A percentile compares a stretch with the other conserved stretches of the same genome.
Evolutionary conservation across 306 rosid species (phyloP).

Genomic region (Lablab purpureus): DNA sequence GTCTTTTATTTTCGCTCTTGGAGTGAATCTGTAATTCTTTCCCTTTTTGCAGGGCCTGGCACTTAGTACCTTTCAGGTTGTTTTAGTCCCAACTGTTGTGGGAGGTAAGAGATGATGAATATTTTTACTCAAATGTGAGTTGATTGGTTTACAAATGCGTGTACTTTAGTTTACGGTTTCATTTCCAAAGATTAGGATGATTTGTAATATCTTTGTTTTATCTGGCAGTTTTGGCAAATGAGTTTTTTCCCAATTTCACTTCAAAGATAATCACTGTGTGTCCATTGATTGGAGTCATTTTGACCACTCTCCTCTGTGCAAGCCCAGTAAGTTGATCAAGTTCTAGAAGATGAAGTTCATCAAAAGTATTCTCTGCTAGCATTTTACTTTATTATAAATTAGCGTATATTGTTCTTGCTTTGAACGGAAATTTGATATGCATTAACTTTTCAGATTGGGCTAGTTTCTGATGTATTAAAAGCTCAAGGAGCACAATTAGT

Average conservation of each 20-base stretch:
- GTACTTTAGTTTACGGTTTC: slow-evolving; percentile 34
- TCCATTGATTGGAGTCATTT: slow-evolving; percentile 89
- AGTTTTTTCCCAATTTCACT: slow-evolving; percentile 91
- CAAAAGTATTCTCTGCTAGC: slow-evolving; percentile 8
- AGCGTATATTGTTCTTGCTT: slow-evolving; percentile 25
- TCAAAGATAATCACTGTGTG: slow-evolving; percentile 78
- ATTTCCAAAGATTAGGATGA: slow-evolving; percentile 20
- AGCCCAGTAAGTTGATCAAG: slow-evolving; percentile 76
- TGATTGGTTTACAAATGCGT: slow-evolving; percentile 17
- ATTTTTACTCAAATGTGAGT: slow-evolving; percentile 26
- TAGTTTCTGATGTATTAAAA: slow-evolving; percentile 84
- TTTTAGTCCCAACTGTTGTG: slow-evolving; percentile 81
- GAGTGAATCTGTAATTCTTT: slow-evolving; percentile 15
- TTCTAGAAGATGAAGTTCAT: slow-evolving; percentile 10
- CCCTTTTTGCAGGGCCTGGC: slow-evolving; percentile 76
- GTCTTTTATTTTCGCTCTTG: slow-evolving; percentile 32
- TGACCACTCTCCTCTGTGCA: slow-evolving; percentile 93
- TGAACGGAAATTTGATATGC: slow-evolving; percentile 33
- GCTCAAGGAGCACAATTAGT: slow-evolving; percentile 83
- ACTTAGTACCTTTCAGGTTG: slow-evolving; percentile 96
- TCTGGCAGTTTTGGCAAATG: slow-evolving; percentile 86
- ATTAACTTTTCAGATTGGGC: slow-evolving; percentile 77
- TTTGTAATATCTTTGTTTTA: slow-evolving; percentile 44
- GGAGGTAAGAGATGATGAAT: slow-evolving; percentile 76
- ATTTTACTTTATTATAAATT: slow-evolving; percentile 26